Evolutionary conservation across 225 moss, liverwort and hornwort genomes (phyloP).

Genomic region (Marchantia polymorpha): DNA sequence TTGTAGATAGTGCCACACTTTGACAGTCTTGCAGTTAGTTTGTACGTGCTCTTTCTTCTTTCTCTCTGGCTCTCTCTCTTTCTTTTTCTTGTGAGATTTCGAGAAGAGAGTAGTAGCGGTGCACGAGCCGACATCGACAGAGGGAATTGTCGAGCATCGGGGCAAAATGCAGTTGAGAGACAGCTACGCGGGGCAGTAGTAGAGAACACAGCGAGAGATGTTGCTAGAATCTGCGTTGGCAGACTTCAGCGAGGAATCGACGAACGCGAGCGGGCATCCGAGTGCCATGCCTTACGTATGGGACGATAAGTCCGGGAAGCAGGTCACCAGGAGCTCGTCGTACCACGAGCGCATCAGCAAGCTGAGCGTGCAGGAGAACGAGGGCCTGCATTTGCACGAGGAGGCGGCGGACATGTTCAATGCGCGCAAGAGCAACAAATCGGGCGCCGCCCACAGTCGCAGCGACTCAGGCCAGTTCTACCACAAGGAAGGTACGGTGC

Average conservation of each 20-base stretch:
- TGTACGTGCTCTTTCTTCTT: neutral
- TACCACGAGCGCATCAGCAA: slow-evolving; percentile 14
- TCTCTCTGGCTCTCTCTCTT: neutral
- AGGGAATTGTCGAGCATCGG: neutral
- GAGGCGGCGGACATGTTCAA: slow-evolving; percentile 20
- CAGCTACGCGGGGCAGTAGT: neutral
- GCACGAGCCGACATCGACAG: neutral
- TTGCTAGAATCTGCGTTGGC: slow-evolving; percentile 47
- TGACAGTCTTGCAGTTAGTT: no score
- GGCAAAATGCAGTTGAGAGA: neutral
- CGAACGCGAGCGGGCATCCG: neutral
- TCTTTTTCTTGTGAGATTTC: no score
- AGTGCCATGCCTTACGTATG: slow-evolving; percentile 20
- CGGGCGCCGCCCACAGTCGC: slow-evolving; percentile 8
- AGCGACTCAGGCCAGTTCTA: slow-evolving; percentile 23
- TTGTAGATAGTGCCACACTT: no score
- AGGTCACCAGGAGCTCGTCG: neutral
- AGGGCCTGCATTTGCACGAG: slow-evolving; percentile 6
- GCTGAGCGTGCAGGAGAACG: slow-evolving; percentile 17
- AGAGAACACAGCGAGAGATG: slow-evolving; percentile 20
- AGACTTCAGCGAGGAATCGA: slow-evolving; percentile 29
- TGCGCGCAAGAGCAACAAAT: slow-evolving; percentile 3
- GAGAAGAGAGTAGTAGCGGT: neutral
- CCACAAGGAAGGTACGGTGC: slow-evolving; percentile 18
- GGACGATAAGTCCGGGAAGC: neutral